These are phyloP conservation scores for Crithidia bombi DNA, from an alignment of 208 protist genomes.

Conservation along the genomic window DNA sequence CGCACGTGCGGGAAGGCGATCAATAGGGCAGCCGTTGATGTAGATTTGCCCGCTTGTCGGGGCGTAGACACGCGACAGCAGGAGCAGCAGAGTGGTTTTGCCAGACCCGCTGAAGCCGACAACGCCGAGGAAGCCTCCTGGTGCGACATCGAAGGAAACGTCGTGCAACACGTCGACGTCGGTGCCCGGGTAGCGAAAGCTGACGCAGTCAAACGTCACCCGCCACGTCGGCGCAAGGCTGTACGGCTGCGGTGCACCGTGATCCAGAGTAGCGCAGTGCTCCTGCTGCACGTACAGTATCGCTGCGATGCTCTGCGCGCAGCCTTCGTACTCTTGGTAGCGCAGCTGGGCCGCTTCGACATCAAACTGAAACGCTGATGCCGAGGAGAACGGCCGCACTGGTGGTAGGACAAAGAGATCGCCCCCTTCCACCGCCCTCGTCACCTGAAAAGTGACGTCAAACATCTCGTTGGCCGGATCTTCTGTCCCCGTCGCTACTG, in stretches of 20 bases:
- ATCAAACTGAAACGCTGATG: conserved; percentile 31
- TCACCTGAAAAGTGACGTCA: conserved; percentile 22
- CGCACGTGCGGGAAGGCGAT: conserved; percentile 46
- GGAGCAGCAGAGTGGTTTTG: conserved; percentile 72
- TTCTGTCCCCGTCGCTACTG: not conserved
- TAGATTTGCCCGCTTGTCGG: conserved; percentile 59
- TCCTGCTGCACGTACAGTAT: conserved; percentile 15
- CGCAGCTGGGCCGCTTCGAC: conserved; percentile 19
- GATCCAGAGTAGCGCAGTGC: conserved; percentile 13
- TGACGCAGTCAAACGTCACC: conserved; percentile 68
- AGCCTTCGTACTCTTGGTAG: conserved; percentile 23
- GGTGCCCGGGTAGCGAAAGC: conserved; percentile 62
- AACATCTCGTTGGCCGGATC: not conserved
- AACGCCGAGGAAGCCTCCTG: conserved; percentile 62
- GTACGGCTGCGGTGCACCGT: not conserved
- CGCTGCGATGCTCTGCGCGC: conserved; percentile 13
- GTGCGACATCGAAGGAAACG: conserved; percentile 55
- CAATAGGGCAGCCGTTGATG: conserved; percentile 58
- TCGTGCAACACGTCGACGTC: conserved; percentile 43
- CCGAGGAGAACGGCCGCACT: conserved; percentile 4
- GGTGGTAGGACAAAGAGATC: conserved; percentile 23
- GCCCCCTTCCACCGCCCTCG: conserved; percentile 18
- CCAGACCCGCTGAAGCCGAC: conserved; percentile 76
- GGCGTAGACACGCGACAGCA: conserved; percentile 60
- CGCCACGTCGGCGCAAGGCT: conserved; percentile 37